phyloP scores from a whole-genome alignment of 148 eudicot species.

The Spergularia marina region DNA sequence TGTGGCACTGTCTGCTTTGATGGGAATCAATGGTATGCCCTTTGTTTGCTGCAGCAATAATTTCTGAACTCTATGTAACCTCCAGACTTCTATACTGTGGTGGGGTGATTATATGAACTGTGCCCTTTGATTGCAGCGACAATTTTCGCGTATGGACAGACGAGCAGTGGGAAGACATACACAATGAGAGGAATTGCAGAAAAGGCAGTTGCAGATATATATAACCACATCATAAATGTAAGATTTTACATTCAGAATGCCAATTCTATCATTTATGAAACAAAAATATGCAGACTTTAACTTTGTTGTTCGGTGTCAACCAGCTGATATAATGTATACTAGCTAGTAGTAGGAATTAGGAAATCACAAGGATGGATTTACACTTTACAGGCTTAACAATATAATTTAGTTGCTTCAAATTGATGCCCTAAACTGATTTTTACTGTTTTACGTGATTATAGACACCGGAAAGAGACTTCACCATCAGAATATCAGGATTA shows the following conservation, averaged over 20 bases:
- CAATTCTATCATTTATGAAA: too few species aligned
- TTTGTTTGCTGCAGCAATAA: neutral
- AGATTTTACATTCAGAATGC: conserved; percentile 8
- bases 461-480: conserved; percentile 86
- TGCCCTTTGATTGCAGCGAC: conserved; percentile 52
- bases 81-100: conserved; percentile 1
- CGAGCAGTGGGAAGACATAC: conserved; percentile 95
- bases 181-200: conserved; percentile 97
- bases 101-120: conserved; percentile 3
- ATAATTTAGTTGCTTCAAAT: neutral
- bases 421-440: conserved; percentile 7
- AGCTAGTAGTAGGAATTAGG: too few species aligned
- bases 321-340: too few species aligned
- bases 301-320: too few species aligned
- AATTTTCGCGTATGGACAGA: conserved; percentile 96
- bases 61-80: neutral
- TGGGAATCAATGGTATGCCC: conserved; percentile 83
- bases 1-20: conserved; percentile 82
- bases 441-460: conserved; percentile 31
- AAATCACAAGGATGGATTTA: too few species aligned
- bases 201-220: conserved; percentile 72
- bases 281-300: too few species aligned
- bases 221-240: conserved; percentile 60
- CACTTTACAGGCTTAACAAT: too few species aligned
- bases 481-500: conserved; percentile 73